Base-by-base conservation (phyloP, 768 basidiomycete species). In the Pleurotus cornucopiae region DNA sequence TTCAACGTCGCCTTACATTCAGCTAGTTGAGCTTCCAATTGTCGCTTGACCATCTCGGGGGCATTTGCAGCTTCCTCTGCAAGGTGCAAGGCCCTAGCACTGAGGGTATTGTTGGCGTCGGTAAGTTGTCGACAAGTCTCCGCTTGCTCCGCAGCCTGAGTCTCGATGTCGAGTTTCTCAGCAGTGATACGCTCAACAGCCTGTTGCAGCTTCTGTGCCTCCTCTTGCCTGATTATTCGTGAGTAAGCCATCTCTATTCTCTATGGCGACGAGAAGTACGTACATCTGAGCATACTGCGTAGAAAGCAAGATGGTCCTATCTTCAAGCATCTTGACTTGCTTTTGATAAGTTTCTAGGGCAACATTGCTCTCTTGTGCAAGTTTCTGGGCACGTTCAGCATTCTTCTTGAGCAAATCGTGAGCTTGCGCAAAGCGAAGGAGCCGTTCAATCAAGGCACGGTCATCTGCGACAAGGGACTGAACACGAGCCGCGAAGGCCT, bases 341-440 rank as follows among this genome's bases (percentile, higher is more conserved):
- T 86, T 88, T 74, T 96, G 91, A 65, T 97, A 96, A 14, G 88
- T 93, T 74, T 93, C 91, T 41, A 97, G 71, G 21, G 88, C 91
- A 16, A 66, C 69, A 57, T 83, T 85, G 40, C 88, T 89, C 49
- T 94, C 94, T 67, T 88, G 86, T 3, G 91, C 90, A 25, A 96
- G 78, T 70, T 92, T 93, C 76, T 94, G 89, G 18, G 92, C 94
- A 48, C 92, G 78, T 64, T 93, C 92, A 16, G 93, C 92, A 65
- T 94, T 94, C 73, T 87, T 89, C 79, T 94, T 96, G 58, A 96
- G 78, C 60, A 95, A 65, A 61, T 96, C 94, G 57, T 95, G 89
- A 49, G 93, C 91, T 69, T 91, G 87, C 2, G 91, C 94, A 62
- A 93, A 89, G 21, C 91, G 83, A 49, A 92, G 74, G 39, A 94